Percentiles rank a stretch among this genome's conserved stretches.
phyloP scores from a whole-genome alignment of 139 green algal species.

The Gonium pectorale region DNA sequence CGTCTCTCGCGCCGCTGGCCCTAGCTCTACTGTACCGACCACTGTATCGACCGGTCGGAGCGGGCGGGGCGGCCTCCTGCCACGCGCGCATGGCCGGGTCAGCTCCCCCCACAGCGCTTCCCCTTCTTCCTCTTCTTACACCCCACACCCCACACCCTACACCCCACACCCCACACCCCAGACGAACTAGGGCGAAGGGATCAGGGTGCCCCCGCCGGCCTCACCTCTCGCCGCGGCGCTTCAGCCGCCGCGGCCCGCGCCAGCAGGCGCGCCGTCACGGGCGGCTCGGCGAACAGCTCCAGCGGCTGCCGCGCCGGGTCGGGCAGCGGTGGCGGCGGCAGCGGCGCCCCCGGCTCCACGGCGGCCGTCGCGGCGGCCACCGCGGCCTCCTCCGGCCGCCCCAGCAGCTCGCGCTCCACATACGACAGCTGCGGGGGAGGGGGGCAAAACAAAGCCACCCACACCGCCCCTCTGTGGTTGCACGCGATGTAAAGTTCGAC shows the following conservation, averaged over 20 bases:
- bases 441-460: background rate
- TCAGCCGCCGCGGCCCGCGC: conserved; percentile 1
- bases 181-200: too few species aligned
- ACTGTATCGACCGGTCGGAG: too few species aligned
- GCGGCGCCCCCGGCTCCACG: background rate
- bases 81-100: too few species aligned
- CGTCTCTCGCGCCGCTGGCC: too few species aligned
- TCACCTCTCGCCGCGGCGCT: background rate
- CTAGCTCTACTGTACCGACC: too few species aligned
- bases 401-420: conserved; percentile 30
- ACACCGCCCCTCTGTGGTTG: background rate
- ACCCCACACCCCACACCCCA: too few species aligned
- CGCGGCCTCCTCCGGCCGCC: background rate
- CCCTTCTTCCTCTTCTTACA: too few species aligned
- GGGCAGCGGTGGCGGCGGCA: background rate
- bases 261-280: conserved; percentile 1
- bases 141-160: too few species aligned
- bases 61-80: too few species aligned
- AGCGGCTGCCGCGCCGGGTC: background rate
- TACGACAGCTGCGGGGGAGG: background rate
- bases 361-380: background rate
- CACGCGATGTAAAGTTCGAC: background rate
- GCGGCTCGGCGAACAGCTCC: conserved; percentile 34
- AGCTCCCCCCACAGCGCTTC: too few species aligned
- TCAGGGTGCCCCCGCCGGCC: too few species aligned